Evolutionary conservation across 306 rosid genomes (phyloP).

Genomic region (Vigna unguiculata): DNA sequence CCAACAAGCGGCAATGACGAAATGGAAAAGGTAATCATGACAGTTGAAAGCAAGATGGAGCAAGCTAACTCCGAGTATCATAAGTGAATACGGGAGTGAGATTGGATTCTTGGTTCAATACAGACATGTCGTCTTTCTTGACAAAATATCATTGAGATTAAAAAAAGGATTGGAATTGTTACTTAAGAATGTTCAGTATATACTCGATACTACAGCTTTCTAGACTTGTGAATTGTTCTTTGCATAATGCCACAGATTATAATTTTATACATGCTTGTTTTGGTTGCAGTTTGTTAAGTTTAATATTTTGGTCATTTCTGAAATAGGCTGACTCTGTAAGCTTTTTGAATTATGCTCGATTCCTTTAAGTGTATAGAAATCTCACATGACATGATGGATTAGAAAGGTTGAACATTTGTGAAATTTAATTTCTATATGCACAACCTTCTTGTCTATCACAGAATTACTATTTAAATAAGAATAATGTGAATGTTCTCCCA

Average conservation of each 20-base stretch:
- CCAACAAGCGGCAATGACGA: background rate
- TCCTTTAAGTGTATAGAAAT: slow-evolving; percentile 19
- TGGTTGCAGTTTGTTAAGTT: background rate
- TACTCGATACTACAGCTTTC: background rate
- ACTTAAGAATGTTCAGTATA: slow-evolving; percentile 13
- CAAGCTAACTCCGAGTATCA: no score
- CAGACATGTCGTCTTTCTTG: slow-evolving; percentile 11
- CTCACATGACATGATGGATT: background rate
- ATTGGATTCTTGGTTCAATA: no score
- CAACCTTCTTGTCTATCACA: background rate
- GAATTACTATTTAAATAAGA: slow-evolving; percentile 7
- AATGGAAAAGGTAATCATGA: background rate
- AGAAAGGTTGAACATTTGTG: slow-evolving; percentile 3
- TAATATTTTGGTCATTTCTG: background rate
- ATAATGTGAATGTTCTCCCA: slow-evolving; percentile 24
- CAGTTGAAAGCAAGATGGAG: background rate
- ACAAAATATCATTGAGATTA: background rate
- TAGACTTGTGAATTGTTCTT: background rate
- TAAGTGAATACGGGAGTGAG: no score
- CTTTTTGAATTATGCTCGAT: background rate
- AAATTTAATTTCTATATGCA: slow-evolving; percentile 15
- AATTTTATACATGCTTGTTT: slow-evolving; percentile 2
- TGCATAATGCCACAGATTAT: background rate
- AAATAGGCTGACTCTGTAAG: slow-evolving; percentile 2
- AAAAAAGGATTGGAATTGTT: background rate